These are phyloP conservation scores for Perkinsus marinus DNA, from an alignment of 169 alveolate species.

Conservation along the genomic window DNA sequence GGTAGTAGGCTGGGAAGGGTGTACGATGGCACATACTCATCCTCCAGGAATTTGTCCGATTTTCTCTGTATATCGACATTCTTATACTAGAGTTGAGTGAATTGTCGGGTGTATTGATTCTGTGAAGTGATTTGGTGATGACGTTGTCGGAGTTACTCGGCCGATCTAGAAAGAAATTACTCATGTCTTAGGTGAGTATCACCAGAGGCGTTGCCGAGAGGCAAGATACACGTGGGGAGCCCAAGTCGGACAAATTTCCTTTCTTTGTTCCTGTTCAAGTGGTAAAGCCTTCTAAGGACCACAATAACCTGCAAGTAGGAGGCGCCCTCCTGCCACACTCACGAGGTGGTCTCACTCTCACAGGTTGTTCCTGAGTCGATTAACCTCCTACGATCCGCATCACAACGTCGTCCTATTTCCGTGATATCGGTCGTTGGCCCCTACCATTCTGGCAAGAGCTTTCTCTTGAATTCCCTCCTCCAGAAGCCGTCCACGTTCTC, in stretches of 20 bases:
- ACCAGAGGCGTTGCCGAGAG: neutral
- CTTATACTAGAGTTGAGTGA: no score
- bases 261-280: neutral
- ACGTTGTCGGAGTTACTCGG: no score
- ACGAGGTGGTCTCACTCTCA: neutral
- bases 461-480: constrained; percentile 12
- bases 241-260: neutral
- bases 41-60: no score
- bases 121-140: no score
- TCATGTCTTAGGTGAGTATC: neutral
- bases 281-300: neutral
- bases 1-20: neutral
- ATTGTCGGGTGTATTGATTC: no score
- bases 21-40: no score
- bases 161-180: no score
- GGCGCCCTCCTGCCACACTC: no score
- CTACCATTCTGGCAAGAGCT: constrained; percentile 9
- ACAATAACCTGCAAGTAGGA: neutral
- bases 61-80: no score
- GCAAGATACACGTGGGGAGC: neutral
- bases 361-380: neutral
- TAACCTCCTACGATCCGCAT: neutral
- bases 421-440: neutral
- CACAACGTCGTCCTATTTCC: neutral
- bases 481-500: constrained; percentile 10